phyloP scores from a whole-genome alignment of 768 basidiomycete species.

The Lentinula sp. region DNA sequence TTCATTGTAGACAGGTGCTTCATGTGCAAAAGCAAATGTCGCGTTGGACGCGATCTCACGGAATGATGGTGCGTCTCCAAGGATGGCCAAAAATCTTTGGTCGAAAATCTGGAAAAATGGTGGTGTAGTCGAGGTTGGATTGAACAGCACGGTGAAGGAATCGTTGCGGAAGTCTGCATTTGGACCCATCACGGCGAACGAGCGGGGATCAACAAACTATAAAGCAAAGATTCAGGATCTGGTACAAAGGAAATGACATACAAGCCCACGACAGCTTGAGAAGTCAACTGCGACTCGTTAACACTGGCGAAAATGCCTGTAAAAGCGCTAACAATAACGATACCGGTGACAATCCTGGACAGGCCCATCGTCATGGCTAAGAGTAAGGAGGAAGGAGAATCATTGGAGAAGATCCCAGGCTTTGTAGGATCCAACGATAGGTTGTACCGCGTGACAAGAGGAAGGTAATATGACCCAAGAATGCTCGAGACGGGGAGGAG shows the following conservation, averaged over 20 bases:
- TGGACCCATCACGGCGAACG: conserved; percentile 31
- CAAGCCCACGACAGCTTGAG: conserved; percentile 5
- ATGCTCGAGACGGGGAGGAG: not conserved
- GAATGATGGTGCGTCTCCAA: conserved; percentile 54
- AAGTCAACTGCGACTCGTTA: not conserved
- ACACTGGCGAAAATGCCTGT: not conserved
- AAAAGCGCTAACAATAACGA: not conserved
- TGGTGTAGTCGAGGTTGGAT: conserved; percentile 37
- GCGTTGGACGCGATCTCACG: conserved; percentile 53
- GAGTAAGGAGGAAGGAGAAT: not conserved
- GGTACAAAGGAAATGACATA: not conserved
- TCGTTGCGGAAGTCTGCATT: conserved; percentile 14
- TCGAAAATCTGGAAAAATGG: conserved; percentile 50
- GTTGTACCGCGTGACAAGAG: not conserved
- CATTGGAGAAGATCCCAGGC: not conserved
- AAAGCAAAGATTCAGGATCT: not conserved
- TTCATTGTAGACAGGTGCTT: conserved; percentile 65
- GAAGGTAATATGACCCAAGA: not conserved
- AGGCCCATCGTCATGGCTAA: not conserved
- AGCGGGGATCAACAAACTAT: conserved; percentile 29
- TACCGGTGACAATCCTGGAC: not conserved
- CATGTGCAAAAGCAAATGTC: conserved; percentile 70
- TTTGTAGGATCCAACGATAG: not conserved
- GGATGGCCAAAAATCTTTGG: conserved; percentile 47
- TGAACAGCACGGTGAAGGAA: conserved; percentile 22